Evolutionary conservation across 2,329 filamentous ascomycete species (phyloP).

Genomic region (Seiridium unicorne): DNA sequence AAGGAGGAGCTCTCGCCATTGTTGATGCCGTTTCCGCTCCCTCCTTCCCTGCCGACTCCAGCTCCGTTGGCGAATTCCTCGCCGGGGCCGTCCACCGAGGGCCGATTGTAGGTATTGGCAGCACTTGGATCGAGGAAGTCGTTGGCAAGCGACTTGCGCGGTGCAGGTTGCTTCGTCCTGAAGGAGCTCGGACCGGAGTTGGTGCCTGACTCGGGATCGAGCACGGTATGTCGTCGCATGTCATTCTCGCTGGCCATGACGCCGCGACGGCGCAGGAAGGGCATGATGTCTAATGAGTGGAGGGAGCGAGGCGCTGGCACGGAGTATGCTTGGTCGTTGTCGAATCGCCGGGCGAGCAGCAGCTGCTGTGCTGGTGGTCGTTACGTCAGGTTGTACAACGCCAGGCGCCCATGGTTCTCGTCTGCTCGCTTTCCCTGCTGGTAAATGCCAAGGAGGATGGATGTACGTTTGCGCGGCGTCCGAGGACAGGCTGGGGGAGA

Average conservation of each 20-base stretch:
- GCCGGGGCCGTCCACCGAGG: conserved; percentile 7
- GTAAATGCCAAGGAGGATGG: neutral
- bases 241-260: conserved; percentile 59
- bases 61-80: conserved; percentile 7
- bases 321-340: neutral
- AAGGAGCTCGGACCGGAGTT: conserved; percentile 9
- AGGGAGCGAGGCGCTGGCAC: conserved; percentile 7
- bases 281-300: conserved; percentile 41
- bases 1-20: conserved; percentile 19
- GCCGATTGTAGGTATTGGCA: conserved; percentile 3
- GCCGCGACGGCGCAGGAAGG: conserved; percentile 61
- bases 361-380: conserved; percentile 18
- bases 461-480: too few relatives aligned
- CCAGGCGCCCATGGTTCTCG: conserved; percentile 22
- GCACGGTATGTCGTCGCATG: conserved; percentile 51
- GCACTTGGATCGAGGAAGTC: conserved; percentile 14
- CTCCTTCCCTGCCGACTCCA: neutral
- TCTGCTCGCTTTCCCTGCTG: neutral
- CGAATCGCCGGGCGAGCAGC: neutral
- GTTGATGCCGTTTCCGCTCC: conserved; percentile 7
- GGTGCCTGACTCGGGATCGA: conserved; percentile 22
- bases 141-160: conserved; percentile 18
- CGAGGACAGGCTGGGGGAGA: neutral
- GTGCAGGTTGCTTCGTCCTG: conserved; percentile 12
- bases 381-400: conserved; percentile 24